Conservation (phyloP, 805 yeast genomes). For the Millerago galiae region DNA sequence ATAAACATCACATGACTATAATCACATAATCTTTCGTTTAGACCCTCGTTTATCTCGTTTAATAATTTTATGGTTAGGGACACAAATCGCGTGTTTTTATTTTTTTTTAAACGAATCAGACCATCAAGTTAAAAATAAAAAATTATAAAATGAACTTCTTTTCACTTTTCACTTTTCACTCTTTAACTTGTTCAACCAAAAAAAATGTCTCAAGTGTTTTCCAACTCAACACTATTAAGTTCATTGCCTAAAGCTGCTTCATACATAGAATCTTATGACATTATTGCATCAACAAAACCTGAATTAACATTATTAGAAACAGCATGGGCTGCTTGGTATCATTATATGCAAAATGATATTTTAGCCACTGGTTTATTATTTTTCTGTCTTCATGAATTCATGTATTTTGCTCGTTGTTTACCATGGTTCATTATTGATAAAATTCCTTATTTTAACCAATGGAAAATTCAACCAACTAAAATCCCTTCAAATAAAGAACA, state of each 20-base stretch:
- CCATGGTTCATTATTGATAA: conserved; percentile 90
- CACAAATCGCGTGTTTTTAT: too few species aligned
- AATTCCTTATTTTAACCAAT: conserved; percentile 78
- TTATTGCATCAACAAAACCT: not conserved
- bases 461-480: conserved; percentile 85
- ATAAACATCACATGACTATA: too few species aligned
- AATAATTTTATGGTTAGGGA: too few species aligned
- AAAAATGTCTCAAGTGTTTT: conserved; percentile 3
- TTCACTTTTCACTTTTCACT: too few species aligned
- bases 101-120: too few species aligned
- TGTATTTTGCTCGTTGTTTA: conserved; percentile 86
- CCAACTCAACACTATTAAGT: conserved; percentile 1
- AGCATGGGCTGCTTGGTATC: conserved; percentile 86
- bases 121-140: too few species aligned
- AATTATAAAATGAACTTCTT: too few species aligned
- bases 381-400: conserved; percentile 75
- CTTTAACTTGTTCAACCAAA: not conserved
- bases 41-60: too few species aligned
- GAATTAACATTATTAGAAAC: conserved; percentile 42
- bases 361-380: conserved; percentile 88
- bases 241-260: conserved; percentile 1
- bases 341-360: conserved; percentile 78
- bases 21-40: too few species aligned
- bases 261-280: not conserved
- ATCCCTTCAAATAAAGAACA: conserved; percentile 78